phyloP scores from a whole-genome alignment of 139 green algal genomes.

The Asterochloris sp. region DNA sequence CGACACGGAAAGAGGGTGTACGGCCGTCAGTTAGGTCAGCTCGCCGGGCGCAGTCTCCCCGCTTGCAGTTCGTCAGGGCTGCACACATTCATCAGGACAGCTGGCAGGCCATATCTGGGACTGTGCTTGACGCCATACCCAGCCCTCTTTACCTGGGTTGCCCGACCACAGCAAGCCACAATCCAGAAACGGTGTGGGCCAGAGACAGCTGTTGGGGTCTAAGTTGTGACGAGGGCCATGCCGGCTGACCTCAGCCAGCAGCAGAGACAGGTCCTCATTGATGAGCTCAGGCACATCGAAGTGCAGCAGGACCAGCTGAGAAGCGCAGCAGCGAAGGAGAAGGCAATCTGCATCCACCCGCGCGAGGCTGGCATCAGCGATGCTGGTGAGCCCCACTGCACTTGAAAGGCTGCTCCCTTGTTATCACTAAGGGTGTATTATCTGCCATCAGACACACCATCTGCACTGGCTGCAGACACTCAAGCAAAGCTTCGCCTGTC shows the following conservation, averaged over 20 bases:
- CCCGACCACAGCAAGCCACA: no score
- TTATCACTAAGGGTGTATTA: background rate
- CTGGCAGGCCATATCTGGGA: no score
- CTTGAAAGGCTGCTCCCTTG: background rate
- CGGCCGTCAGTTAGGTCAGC: no score
- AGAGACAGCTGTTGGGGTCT: no score
- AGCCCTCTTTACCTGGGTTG: no score
- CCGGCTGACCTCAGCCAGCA: constrained; percentile 3
- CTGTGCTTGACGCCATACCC: no score
- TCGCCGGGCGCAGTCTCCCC: no score
- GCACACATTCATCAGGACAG: no score
- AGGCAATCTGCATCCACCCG: constrained; percentile 21
- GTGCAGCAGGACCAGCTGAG: constrained; percentile 17
- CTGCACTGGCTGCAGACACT: constrained; percentile 2
- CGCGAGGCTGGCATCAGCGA: background rate
- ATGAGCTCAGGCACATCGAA: constrained; percentile 24
- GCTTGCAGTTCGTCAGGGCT: no score
- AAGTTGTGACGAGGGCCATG: no score
- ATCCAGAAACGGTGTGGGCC: no score
- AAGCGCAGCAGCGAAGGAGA: constrained; percentile 9
- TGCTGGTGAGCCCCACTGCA: background rate
- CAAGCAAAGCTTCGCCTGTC: constrained; percentile 17
- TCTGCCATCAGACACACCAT: background rate
- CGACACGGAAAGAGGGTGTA: no score
- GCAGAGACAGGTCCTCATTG: constrained; percentile 16